These are phyloP conservation scores for Paratinospora sagittata DNA, from an alignment of 164 flowering plant genomes.

Conservation along the genomic window DNA sequence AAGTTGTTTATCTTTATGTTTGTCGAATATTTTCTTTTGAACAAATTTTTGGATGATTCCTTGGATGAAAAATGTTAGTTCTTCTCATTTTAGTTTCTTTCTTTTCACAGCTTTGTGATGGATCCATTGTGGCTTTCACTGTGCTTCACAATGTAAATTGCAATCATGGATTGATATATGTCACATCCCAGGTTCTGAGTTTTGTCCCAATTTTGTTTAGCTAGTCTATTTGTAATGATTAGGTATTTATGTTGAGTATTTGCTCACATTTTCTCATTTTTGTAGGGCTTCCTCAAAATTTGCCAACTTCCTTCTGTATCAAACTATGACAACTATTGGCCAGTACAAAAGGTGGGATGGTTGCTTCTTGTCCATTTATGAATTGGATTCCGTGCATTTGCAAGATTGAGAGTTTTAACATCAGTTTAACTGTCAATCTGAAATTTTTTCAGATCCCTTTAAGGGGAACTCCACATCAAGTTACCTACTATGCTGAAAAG, in stretches of 20 bases:
- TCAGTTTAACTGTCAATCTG: not conserved
- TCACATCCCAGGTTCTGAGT: slow-evolving; percentile 72
- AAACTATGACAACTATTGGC: slow-evolving; percentile 93
- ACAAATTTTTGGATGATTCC: no score
- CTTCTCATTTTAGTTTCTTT: not conserved
- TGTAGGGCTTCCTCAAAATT: slow-evolving; percentile 88
- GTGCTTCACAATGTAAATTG: slow-evolving; percentile 98
- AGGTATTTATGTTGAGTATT: not conserved
- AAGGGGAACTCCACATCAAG: slow-evolving; percentile 97
- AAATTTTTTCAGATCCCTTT: slow-evolving; percentile 59
- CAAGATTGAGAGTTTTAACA: not conserved
- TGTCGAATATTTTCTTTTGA: no score
- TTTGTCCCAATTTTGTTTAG: not conserved
- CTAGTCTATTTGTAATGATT: not conserved
- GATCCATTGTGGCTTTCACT: slow-evolving; percentile 84
- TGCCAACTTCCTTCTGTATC: slow-evolving; percentile 78
- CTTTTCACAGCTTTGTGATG: slow-evolving; percentile 70
- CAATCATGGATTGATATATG: slow-evolving; percentile 93
- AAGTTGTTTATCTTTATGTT: no score
- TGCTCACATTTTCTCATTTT: slow-evolving; percentile 3
- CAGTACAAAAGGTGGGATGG: slow-evolving; percentile 76
- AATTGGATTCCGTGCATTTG: not conserved
- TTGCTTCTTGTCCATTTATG: not conserved
- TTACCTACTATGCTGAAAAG: slow-evolving; percentile 89
- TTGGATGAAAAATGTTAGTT: no score